Evolutionary conservation across 768 basidiomycete genomes (phyloP), one percentile per base, ranked within the genome.

Genomic region (Hygrophorus russula): DNA sequence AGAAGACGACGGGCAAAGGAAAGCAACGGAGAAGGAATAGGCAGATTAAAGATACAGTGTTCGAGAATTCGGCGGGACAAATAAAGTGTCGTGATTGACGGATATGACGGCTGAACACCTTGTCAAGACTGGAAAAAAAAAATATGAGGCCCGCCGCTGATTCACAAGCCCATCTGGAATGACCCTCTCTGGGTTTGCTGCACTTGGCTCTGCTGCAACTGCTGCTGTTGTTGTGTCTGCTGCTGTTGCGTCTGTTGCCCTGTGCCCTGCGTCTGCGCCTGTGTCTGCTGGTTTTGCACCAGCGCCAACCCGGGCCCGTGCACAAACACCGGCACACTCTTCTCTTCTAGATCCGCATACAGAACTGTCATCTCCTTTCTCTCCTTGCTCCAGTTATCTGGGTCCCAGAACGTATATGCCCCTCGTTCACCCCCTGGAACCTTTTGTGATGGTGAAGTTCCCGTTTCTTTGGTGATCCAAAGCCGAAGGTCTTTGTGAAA

Each of bases 401-500:
- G 76, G 54, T 89, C 85, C 83, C 90, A 93, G 68, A 79, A 85
- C 39, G 89, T 86, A 66, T 93, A 94, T 42, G 80, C 76, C 19
- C 92, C 91, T 51, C 83, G 78, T 61, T 96, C 88, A 54, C 85
- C 79, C 39, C 85, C 82, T 35, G 72, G 76, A 5, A 85, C 79
- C 62, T 87, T 87, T 52, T 78, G 73, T 46, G 82, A 82, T 38
- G 81, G 79, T 41, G 74, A 67, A 42, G 82, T 81, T 15, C 83
- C 83, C 30, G 75, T 80, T 61, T 94, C 90, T 56, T 93, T 93
- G 36, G 89, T 93, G 62, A 96, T 72, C 79, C 74, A 75, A 42
- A 88, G 61, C 33, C 80, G 81, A 39, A 88, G 70, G 53, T 91
- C 88, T 60, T 92, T 96, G 76, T 96, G 92, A 63, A 84, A 96